phyloP scores from a whole-genome alignment of 257 asterid genomes.

The Cruciata laevipes region DNA sequence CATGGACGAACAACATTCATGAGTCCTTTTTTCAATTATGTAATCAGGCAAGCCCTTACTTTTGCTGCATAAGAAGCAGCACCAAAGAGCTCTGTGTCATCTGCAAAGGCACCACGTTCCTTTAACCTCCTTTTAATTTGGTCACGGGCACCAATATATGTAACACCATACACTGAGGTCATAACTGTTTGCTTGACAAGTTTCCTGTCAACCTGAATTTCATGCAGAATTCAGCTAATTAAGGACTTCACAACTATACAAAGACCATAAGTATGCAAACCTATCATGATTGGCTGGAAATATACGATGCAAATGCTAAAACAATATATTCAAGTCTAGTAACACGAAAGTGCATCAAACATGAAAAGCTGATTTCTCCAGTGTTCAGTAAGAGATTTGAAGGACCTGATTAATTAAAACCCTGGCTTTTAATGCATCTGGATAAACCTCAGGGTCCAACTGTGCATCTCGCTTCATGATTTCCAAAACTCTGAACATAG shows the following conservation, averaged over 20 bases:
- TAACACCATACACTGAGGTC: slow-evolving; percentile 99
- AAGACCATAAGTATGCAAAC: background rate
- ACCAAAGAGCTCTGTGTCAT: slow-evolving; percentile 59
- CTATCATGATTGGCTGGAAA: background rate
- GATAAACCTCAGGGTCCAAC: slow-evolving; percentile 71
- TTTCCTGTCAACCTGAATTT: slow-evolving; percentile 83
- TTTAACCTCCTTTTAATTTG: slow-evolving; percentile 84
- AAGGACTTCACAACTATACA: slow-evolving; percentile 1
- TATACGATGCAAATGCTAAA: background rate
- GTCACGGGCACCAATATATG: slow-evolving; percentile 96
- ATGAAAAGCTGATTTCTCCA: background rate
- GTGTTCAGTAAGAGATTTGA: background rate
- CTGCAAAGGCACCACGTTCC: slow-evolving; percentile 70
- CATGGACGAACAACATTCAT: background rate
- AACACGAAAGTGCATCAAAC: background rate
- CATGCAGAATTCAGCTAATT: slow-evolving; percentile 12
- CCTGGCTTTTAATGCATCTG: slow-evolving; percentile 75
- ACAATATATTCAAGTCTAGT: background rate
- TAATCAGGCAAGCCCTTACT: slow-evolving; percentile 34
- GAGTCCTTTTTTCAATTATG: background rate
- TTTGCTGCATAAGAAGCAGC: slow-evolving; percentile 95
- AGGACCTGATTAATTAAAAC: slow-evolving; percentile 65
- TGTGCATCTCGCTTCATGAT: slow-evolving; percentile 84
- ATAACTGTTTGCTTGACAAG: slow-evolving; percentile 97
- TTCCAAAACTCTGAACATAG: slow-evolving; percentile 68